Base-by-base conservation (phyloP, 176 grass and related monocot species). In the Hyparrhenia diplandra region DNA sequence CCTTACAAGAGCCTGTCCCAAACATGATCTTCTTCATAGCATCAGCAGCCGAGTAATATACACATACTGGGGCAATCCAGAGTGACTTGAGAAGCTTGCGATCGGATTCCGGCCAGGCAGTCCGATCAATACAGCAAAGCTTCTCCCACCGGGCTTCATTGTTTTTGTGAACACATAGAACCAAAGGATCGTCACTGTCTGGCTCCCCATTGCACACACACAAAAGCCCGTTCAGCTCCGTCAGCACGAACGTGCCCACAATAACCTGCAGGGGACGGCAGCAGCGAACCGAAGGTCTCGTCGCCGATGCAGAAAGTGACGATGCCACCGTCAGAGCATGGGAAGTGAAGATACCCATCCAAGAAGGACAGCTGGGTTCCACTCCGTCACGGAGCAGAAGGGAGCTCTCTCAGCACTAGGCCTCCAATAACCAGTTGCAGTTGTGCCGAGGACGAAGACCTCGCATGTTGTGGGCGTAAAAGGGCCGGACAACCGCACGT, bases 11-110 rank as follows among this genome's bases (percentile, higher is more conserved):
- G 10, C 73, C 64, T 69, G 73, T 84, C 7, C 64, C 51, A 5
- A 84, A 84, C 73, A 84, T 46, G 47, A 84, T 77, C 64, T 77
- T 69, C 21, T n/a, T n/a, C n/a, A 10, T 20, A 31, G 20, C 49
- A 20, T 20, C 36, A 37, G 6, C 6, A 37, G 36, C 36, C 36
- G 36, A 37, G 36, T 37, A 37, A 37, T 8, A 37, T 37, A 37
- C 36, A 37, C 36, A 5, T 37, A 37, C 6, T 37, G 36, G 6
- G 36, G 36, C 36, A 25, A 84, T 20, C 59, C 73, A 69, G 5
- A 60, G 34, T 7, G 74, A 76, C 1, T 14, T 18, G 36, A 76
- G 14, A n/a, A 60, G 54, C 73, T 6, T 6, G 34, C 32, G 6
- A 6, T 76, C 20, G 5, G 30, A 52, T 52, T 75, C 23, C 36